These are phyloP conservation scores for Fusarium haematococcum DNA, from an alignment of 2,329 filamentous ascomycete species.

Conservation along the genomic window DNA sequence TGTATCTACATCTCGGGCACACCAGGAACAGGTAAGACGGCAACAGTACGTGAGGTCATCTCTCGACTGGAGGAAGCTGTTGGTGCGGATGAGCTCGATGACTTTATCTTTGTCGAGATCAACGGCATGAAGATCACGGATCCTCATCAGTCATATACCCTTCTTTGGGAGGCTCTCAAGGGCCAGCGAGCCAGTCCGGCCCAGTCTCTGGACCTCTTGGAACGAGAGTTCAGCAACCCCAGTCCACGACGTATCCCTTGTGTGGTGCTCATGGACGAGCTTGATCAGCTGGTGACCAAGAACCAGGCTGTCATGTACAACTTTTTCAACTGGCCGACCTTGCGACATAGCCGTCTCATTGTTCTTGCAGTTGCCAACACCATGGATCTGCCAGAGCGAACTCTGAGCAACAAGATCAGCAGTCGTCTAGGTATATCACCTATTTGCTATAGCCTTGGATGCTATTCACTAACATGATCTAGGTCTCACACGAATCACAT, in stretches of 20 bases:
- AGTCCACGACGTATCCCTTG: slow-evolving; percentile 92
- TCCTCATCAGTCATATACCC: slow-evolving; percentile 93
- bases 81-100: slow-evolving; percentile 89
- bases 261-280: slow-evolving; percentile 97
- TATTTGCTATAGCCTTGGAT: not conserved
- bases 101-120: slow-evolving; percentile 99
- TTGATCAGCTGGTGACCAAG: slow-evolving; percentile 96
- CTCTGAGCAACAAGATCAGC: slow-evolving; percentile 97
- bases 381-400: slow-evolving; percentile 97
- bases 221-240: slow-evolving; percentile 92
- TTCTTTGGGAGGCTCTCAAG: slow-evolving; percentile 96
- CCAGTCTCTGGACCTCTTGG: slow-evolving; percentile 90
- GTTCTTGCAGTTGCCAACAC: slow-evolving; percentile 98
- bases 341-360: slow-evolving; percentile 91
- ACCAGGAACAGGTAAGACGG: slow-evolving; percentile 96
- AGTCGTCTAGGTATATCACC: slow-evolving; percentile 74
- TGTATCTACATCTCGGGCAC: slow-evolving; percentile 99
- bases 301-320: slow-evolving; percentile 99
- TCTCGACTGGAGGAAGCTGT: slow-evolving; percentile 90
- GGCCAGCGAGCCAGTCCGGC: slow-evolving; percentile 92
- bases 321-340: slow-evolving; percentile 98
- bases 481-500: slow-evolving; percentile 92
- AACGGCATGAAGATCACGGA: slow-evolving; percentile 99
- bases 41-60: slow-evolving; percentile 95
- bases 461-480: slow-evolving; percentile 1